These are phyloP conservation scores for Amylostereum areolatum DNA, from an alignment of 1,284 basidiomycete genomes.

Conservation along the genomic window DNA sequence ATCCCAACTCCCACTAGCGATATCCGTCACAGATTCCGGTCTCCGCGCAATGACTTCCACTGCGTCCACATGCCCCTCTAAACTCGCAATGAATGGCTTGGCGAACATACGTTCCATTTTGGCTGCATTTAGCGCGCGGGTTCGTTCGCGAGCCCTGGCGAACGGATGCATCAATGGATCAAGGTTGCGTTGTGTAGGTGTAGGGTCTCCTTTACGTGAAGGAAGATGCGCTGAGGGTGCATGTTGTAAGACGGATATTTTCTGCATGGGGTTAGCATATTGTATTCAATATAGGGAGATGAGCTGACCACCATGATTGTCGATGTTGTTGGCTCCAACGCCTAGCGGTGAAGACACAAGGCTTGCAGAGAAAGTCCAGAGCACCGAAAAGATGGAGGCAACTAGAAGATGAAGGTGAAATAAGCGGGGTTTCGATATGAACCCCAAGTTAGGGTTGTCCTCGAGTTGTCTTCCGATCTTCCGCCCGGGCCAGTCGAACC, in stretches of 20 bases:
- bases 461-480: too few species aligned
- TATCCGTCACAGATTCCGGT: slow-evolving; percentile 68
- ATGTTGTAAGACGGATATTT: slow-evolving; percentile 87
- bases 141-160: slow-evolving; percentile 87
- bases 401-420: too few species aligned
- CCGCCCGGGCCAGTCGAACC: too few species aligned
- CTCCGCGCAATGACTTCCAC: slow-evolving; percentile 84
- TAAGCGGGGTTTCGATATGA: too few species aligned
- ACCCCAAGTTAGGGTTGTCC: too few species aligned
- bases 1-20: slow-evolving; percentile 96
- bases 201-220: slow-evolving; percentile 69
- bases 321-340: too few species aligned
- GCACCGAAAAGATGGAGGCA: too few species aligned
- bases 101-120: slow-evolving; percentile 98
- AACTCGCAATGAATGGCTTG: slow-evolving; percentile 87
- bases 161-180: slow-evolving; percentile 95
- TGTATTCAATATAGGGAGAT: too few species aligned
- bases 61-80: slow-evolving; percentile 96
- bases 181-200: slow-evolving; percentile 87
- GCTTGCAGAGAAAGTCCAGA: too few species aligned
- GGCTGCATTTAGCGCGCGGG: slow-evolving; percentile 88
- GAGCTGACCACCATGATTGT: too few species aligned
- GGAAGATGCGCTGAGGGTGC: slow-evolving; percentile 73
- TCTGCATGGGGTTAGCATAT: too few species aligned
- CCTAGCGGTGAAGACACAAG: too few species aligned